Conservation (phyloP, 2,329 filamentous ascomycete species). For the Aspergillus puulaauensis region DNA sequence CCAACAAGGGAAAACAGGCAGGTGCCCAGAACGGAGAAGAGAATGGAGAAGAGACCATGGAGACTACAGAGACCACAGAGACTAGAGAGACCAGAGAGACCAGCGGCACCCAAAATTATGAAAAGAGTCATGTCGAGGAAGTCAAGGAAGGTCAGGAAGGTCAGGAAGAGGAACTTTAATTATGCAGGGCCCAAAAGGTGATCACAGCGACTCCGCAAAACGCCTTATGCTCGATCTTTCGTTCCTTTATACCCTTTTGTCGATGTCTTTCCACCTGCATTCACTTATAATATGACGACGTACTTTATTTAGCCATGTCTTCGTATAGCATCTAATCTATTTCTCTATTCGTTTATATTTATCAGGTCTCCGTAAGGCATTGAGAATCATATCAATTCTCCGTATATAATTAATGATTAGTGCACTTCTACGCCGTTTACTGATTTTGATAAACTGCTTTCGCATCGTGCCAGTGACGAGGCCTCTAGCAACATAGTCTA, state of each 20-base stretch:
- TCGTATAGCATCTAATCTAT: not conserved
- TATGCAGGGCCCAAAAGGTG: not conserved
- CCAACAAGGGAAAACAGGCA: not conserved
- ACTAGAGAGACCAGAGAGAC: not conserved
- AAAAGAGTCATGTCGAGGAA: not conserved
- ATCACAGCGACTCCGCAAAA: not conserved
- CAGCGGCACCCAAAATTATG: not conserved
- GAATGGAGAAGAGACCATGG: not conserved
- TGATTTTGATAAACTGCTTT: not conserved
- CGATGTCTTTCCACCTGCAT: not conserved
- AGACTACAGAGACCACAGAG: not conserved
- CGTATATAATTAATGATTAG: not conserved
- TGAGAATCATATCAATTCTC: not conserved
- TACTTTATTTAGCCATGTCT: not conserved
- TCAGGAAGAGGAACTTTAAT: not conserved
- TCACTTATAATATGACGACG: not conserved
- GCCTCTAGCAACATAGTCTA: too few species aligned
- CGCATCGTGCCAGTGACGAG: too few species aligned
- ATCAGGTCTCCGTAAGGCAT: not conserved
- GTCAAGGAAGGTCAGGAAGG: not conserved
- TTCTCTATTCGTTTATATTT: not conserved
- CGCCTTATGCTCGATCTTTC: not conserved
- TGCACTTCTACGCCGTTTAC: conserved; percentile 51
- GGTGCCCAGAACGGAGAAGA: not conserved
- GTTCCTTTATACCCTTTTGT: conserved; percentile 4